These are phyloP conservation scores for Botrytis galanthina DNA, from an alignment of 2,329 filamentous ascomycete genomes.

Conservation along the genomic window DNA sequence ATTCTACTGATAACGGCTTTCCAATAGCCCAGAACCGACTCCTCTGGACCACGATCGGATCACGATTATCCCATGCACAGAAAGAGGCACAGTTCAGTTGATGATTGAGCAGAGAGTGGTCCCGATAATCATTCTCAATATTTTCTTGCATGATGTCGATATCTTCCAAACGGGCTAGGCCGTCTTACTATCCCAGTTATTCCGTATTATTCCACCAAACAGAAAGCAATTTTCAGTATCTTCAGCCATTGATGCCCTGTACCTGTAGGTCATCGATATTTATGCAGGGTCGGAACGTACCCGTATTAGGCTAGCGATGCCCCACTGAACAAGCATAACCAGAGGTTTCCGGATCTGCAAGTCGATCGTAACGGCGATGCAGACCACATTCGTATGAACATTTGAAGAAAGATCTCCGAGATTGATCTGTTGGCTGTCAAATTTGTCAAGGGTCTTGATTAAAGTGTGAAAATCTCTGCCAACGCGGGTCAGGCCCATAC, in stretches of 20 bases:
- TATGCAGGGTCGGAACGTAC: not conserved
- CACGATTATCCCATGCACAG: not conserved
- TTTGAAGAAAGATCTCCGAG: not conserved
- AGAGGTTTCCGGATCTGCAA: not conserved
- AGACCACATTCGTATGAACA: not conserved
- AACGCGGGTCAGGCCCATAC: not conserved
- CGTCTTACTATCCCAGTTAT: not conserved
- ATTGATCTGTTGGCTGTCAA: not conserved
- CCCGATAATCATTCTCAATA: not conserved
- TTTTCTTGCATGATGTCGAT: not conserved
- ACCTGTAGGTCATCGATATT: not conserved
- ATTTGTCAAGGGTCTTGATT: not conserved
- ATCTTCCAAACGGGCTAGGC: not conserved
- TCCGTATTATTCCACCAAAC: conserved; percentile 1
- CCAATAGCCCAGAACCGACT: not conserved
- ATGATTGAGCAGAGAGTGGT: not conserved
- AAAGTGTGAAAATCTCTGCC: not conserved
- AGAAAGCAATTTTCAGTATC: not conserved
- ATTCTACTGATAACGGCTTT: not conserved
- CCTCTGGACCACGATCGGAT: not conserved
- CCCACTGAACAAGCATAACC: not conserved
- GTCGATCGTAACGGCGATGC: not conserved
- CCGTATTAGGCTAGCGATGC: not conserved
- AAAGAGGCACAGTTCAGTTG: not conserved
- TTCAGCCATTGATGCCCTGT: not conserved